Conservation (phyloP, 177 flowering plant genomes). For the Vitis hybrid region DNA sequence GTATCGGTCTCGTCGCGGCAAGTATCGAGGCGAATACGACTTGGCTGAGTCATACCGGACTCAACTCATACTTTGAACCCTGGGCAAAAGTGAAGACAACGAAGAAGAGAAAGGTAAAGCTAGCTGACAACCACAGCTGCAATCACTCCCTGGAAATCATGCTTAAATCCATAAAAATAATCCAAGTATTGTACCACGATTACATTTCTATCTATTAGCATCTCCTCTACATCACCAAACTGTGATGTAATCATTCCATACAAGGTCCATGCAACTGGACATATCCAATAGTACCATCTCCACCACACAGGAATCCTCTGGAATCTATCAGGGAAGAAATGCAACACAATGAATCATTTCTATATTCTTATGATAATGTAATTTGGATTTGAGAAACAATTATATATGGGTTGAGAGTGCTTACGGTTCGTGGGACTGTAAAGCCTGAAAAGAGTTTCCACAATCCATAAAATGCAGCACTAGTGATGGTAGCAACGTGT, state of each 20-base stretch:
- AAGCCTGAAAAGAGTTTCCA: conserved; percentile 35
- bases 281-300: conserved; percentile 44
- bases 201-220: conserved; percentile 9
- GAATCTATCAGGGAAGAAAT: neutral
- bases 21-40: too few species aligned
- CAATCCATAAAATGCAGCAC: conserved; percentile 16
- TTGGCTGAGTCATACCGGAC: too few species aligned
- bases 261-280: conserved; percentile 44
- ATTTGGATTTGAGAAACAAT: neutral
- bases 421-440: conserved; percentile 24
- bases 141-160: conserved; percentile 22
- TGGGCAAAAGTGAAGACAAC: conserved; percentile 5
- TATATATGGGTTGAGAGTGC: neutral
- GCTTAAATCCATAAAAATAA: conserved; percentile 17
- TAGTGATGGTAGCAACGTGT: conserved; percentile 17
- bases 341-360: neutral
- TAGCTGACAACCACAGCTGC: conserved; percentile 14
- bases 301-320: conserved; percentile 55
- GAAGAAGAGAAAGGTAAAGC: conserved; percentile 13
- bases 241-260: conserved; percentile 42
- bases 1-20: too few species aligned
- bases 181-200: conserved; percentile 18
- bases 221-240: conserved; percentile 30
- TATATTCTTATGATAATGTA: too few species aligned
- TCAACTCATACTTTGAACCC: too few species aligned